Conservation (phyloP, 768 basidiomycete species). For the Tricholoma sp. region DNA sequence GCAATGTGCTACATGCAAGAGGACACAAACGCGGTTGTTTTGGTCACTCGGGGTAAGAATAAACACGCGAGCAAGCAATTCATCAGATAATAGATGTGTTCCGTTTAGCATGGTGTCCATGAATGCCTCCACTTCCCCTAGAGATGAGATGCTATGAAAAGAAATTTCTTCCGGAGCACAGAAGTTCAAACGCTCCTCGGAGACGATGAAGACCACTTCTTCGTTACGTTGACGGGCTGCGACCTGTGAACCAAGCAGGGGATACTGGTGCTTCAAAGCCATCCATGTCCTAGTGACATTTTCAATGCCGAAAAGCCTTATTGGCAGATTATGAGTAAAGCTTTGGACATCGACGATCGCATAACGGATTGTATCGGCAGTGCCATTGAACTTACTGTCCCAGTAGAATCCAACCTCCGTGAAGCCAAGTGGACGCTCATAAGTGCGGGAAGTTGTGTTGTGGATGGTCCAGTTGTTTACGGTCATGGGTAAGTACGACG, state of each 20-base stretch:
- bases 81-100: conserved; percentile 34
- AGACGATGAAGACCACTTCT: conserved; percentile 36
- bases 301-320: conserved; percentile 11
- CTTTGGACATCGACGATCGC: conserved; percentile 16
- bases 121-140: conserved; percentile 27
- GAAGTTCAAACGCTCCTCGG: conserved; percentile 27
- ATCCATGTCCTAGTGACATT: conserved; percentile 42
- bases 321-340: conserved; percentile 1
- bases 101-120: conserved; percentile 26
- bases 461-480: conserved; percentile 3
- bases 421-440: conserved; percentile 33
- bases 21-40: conserved; percentile 32
- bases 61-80: conserved; percentile 36
- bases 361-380: conserved; percentile 39
- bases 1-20: conserved; percentile 41
- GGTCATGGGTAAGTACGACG: no score
- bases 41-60: conserved; percentile 36
- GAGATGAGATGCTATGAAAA: conserved; percentile 23
- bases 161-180: conserved; percentile 33
- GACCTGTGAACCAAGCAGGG: conserved; percentile 40
- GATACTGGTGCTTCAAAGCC: conserved; percentile 42
- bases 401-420: conserved; percentile 39
- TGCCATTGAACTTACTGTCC: conserved; percentile 36
- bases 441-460: conserved; percentile 12
- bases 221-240: conserved; percentile 22